These are phyloP conservation scores for Sphagnum contortum DNA, from an alignment of 225 moss, liverwort and hornwort genomes.

Conservation along the genomic window DNA sequence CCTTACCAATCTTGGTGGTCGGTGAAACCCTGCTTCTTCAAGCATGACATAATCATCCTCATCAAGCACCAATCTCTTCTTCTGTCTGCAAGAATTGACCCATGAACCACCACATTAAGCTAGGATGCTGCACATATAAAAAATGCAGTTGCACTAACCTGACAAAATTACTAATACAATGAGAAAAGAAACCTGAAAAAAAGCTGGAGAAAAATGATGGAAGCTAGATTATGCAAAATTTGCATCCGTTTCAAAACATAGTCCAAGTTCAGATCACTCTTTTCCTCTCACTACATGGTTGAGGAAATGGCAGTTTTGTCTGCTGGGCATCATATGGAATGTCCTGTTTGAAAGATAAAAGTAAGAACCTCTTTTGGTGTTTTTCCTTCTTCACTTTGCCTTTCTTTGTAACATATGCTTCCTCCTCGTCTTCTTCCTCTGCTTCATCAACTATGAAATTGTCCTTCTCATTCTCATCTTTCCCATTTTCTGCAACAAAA, in stretches of 20 bases:
- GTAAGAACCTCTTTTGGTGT: conserved; percentile 43
- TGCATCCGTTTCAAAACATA: neutral
- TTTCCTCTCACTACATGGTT: too few relatives aligned
- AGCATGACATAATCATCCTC: conserved; percentile 97
- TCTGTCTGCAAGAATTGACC: conserved; percentile 30
- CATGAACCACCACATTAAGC: too few relatives aligned
- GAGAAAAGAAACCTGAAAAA: too few relatives aligned
- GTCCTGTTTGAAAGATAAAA: neutral
- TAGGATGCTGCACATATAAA: neutral
- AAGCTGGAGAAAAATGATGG: too few relatives aligned
- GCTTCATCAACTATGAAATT: conserved; percentile 93
- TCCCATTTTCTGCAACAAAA: conserved; percentile 47
- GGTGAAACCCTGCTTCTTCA: conserved; percentile 88
- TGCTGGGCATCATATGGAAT: too few relatives aligned
- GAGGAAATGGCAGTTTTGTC: too few relatives aligned
- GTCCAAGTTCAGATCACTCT: too few relatives aligned
- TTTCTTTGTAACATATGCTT: conserved; percentile 63
- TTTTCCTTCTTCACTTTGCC: conserved; percentile 67
- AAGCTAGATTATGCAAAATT: neutral
- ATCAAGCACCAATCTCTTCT: conserved; percentile 87
- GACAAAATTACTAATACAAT: too few relatives aligned
- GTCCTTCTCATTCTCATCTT: conserved; percentile 97
- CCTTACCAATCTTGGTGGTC: conserved; percentile 60
- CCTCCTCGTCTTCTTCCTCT: conserved; percentile 78
- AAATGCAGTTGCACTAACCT: neutral